Evolutionary conservation across 1,284 basidiomycete genomes (phyloP).

Genomic region (Fomitopsis palustris): DNA sequence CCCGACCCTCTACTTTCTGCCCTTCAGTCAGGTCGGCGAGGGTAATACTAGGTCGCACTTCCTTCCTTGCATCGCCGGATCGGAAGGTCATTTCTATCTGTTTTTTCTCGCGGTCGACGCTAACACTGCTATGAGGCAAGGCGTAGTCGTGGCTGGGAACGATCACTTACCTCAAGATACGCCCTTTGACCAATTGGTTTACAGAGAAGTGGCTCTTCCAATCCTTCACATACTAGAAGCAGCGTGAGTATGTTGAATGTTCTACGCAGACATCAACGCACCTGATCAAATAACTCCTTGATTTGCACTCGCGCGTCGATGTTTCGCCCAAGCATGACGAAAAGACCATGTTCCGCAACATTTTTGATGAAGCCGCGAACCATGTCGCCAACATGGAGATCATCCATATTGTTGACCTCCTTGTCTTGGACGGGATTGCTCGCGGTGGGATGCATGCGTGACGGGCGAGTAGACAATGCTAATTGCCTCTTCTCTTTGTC

Average conservation of each 20-base stretch:
- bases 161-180: conserved; percentile 64
- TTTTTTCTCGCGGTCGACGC: conserved; percentile 64
- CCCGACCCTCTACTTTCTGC: conserved; percentile 71
- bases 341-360: conserved; percentile 85
- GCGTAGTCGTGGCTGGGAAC: not conserved
- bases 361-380: conserved; percentile 90
- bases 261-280: conserved; percentile 30
- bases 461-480: conserved; percentile 76
- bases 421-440: conserved; percentile 57
- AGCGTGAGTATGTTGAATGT: conserved; percentile 2
- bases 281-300: conserved; percentile 88
- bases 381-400: conserved; percentile 70
- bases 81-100: conserved; percentile 89
- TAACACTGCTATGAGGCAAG: conserved; percentile 26
- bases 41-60: conserved; percentile 37
- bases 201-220: conserved; percentile 84
- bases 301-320: conserved; percentile 93
- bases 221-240: conserved; percentile 82
- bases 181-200: conserved; percentile 86
- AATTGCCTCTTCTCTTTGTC: conserved; percentile 67
- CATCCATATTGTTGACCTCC: conserved; percentile 61
- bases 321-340: conserved; percentile 80
- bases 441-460: conserved; percentile 55
- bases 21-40: conserved; percentile 66
- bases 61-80: conserved; percentile 49